Conservation (phyloP, 1,284 basidiomycete species). For the Anthracocystis setariae region DNA sequence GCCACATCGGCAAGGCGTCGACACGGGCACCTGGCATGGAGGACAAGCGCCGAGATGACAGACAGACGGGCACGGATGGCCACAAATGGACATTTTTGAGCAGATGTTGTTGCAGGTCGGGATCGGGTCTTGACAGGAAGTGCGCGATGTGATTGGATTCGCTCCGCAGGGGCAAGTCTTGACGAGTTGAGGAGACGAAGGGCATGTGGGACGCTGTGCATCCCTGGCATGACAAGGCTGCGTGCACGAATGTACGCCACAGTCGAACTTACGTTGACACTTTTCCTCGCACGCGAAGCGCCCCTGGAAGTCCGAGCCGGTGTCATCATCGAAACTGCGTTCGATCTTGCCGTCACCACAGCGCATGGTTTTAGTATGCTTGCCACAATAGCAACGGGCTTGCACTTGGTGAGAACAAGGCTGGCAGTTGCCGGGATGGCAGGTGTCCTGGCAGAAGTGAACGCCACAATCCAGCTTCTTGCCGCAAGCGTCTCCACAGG, state of each 20-base stretch:
- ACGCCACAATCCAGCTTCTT: constrained; percentile 59
- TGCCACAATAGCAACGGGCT: constrained; percentile 62
- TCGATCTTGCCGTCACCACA: constrained; percentile 56
- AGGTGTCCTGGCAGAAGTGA: constrained; percentile 54
- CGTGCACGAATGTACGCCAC: constrained; percentile 59
- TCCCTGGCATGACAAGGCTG: constrained; percentile 56
- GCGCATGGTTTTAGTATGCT: constrained; percentile 48
- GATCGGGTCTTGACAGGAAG: constrained; percentile 58
- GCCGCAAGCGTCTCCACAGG: constrained; percentile 59
- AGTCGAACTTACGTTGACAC: constrained; percentile 56
- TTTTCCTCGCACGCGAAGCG: constrained; percentile 50
- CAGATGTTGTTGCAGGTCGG: constrained; percentile 58
- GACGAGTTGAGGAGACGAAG: constrained; percentile 52
- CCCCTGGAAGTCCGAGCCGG: constrained; percentile 34
- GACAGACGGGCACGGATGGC: constrained; percentile 50
- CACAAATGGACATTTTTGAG: constrained; percentile 49
- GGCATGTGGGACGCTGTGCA: constrained; percentile 40
- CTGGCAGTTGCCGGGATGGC: constrained; percentile 59
- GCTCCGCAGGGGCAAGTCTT: constrained; percentile 63
- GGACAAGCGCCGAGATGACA: constrained; percentile 64
- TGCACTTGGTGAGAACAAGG: constrained; percentile 46
- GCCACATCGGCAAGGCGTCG: constrained; percentile 66
- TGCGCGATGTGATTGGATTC: constrained; percentile 35
- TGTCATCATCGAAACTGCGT: constrained; percentile 34
- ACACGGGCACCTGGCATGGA: constrained; percentile 53